Conservation (phyloP, 345 rosid genomes). For the Anastatica hierochuntica region DNA sequence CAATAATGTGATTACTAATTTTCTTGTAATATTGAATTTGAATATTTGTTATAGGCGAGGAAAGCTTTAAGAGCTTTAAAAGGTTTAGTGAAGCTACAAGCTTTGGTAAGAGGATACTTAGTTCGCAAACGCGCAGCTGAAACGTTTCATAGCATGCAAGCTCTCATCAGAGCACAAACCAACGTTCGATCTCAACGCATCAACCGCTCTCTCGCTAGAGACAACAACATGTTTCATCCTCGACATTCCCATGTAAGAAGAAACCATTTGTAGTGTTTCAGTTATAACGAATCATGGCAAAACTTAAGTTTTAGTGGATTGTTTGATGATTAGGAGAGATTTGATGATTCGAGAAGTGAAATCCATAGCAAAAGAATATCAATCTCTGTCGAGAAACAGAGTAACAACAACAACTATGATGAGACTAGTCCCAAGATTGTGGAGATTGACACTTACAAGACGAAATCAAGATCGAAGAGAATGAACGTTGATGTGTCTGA, state of each 20-base stretch:
- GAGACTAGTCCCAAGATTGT: constrained; percentile 71
- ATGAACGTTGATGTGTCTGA: constrained; percentile 42
- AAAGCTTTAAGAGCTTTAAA: constrained; percentile 63
- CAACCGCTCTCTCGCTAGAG: constrained; percentile 18
- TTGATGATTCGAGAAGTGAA: constrained; percentile 65
- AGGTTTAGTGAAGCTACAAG: constrained; percentile 78
- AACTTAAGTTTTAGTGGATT: too few relatives aligned
- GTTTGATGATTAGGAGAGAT: constrained; percentile 38
- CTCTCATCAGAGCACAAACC: constrained; percentile 73
- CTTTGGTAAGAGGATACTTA: constrained; percentile 61
- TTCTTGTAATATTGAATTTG: too few relatives aligned
- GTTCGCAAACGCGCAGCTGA: constrained; percentile 66
- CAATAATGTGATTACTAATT: too few relatives aligned
- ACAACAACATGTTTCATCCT: constrained; percentile 25
- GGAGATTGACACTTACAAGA: constrained; percentile 69
- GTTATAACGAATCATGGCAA: too few relatives aligned
- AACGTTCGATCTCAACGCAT: constrained; percentile 42
- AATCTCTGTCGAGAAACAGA: constrained; percentile 41
- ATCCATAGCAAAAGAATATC: constrained; percentile 72
- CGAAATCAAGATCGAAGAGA: constrained; percentile 47
- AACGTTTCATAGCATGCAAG: constrained; percentile 68
- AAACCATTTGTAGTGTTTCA: too few relatives aligned
- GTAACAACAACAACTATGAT: constrained; percentile 24
- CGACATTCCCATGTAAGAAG: constrained; percentile 46
- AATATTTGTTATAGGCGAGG: constrained; percentile 37